These are phyloP conservation scores for Linum trigynum DNA, from an alignment of 345 rosid genomes.

Conservation along the genomic window DNA sequence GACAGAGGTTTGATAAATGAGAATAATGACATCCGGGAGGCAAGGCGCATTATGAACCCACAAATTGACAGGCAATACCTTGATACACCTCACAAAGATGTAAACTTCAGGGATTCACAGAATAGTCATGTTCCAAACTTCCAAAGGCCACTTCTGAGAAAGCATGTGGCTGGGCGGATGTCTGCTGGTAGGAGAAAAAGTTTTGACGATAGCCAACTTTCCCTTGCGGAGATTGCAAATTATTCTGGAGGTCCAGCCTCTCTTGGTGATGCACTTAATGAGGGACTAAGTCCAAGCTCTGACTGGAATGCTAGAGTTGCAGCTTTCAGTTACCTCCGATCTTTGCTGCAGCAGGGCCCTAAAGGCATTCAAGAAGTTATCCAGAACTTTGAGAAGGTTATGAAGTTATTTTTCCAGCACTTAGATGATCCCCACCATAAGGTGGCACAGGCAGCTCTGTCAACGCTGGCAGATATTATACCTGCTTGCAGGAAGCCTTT, in stretches of 20 bases:
- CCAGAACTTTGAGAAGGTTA: slow-evolving; percentile 93
- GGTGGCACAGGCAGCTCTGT: slow-evolving; percentile 98
- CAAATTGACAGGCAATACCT: slow-evolving; percentile 66
- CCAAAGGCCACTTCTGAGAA: slow-evolving; percentile 90
- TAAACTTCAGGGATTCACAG: slow-evolving; percentile 57
- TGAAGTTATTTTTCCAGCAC: slow-evolving; percentile 96
- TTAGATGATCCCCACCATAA: slow-evolving; percentile 99
- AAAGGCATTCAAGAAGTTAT: slow-evolving; percentile 90
- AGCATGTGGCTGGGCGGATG: slow-evolving; percentile 67
- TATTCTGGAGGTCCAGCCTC: slow-evolving; percentile 79
- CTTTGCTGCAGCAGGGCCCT: slow-evolving; percentile 86
- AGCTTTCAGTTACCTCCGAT: slow-evolving; percentile 76
- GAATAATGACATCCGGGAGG: slow-evolving; percentile 49
- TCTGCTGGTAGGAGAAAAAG: slow-evolving; percentile 85
- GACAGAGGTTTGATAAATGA: slow-evolving; percentile 70
- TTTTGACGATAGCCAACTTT: slow-evolving; percentile 85
- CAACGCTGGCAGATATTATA: slow-evolving; percentile 87
- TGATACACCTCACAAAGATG: slow-evolving; percentile 54
- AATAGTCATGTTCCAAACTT: slow-evolving; percentile 76
- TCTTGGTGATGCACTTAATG: slow-evolving; percentile 75
- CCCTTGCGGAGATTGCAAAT: slow-evolving; percentile 68
- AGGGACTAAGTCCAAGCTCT: slow-evolving; percentile 82
- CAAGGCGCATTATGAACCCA: slow-evolving; percentile 45
- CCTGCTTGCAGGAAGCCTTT: slow-evolving; percentile 95
- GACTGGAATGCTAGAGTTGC: slow-evolving; percentile 98